Evolutionary conservation across 352 stramenopile species (phyloP).

Genomic region (Phytophthora chlamydospora): DNA sequence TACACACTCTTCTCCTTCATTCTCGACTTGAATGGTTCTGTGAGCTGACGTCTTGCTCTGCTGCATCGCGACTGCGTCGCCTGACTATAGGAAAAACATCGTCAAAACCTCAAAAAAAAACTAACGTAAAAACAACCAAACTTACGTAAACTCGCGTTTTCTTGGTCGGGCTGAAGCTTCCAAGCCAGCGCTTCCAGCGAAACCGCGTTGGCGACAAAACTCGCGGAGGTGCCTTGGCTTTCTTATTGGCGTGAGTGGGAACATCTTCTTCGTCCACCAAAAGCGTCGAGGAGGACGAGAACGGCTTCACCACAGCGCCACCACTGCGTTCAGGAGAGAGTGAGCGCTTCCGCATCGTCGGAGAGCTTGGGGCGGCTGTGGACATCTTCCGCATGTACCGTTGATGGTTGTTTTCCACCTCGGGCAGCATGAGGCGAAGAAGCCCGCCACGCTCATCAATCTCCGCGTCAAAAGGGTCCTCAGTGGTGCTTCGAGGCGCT

Average conservation of each 20-base stretch:
- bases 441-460: constrained; percentile 56
- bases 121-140: not conserved
- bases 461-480: constrained; percentile 48
- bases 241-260: constrained; percentile 15
- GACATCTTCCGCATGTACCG: constrained; percentile 53
- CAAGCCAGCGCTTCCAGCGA: constrained; percentile 38
- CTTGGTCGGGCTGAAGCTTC: constrained; percentile 21
- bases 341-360: constrained; percentile 14
- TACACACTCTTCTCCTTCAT: constrained; percentile 8
- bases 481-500: not conserved
- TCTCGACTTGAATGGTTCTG: constrained; percentile 8
- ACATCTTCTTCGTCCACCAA: constrained; percentile 22
- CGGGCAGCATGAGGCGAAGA: constrained; percentile 26
- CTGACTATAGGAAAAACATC: constrained; percentile 20
- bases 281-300: constrained; percentile 31
- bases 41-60: constrained; percentile 7
- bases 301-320: constrained; percentile 17
- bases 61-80: constrained; percentile 27
- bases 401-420: constrained; percentile 50
- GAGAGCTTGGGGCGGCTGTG: constrained; percentile 1
- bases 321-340: constrained; percentile 4
- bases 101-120: not conserved
- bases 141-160: constrained; percentile 50
- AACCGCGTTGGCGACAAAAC: constrained; percentile 23
- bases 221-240: constrained; percentile 4